phyloP scores from a whole-genome alignment of 2,329 filamentous ascomycete species.

The Chaetomiaceae sp. region DNA sequence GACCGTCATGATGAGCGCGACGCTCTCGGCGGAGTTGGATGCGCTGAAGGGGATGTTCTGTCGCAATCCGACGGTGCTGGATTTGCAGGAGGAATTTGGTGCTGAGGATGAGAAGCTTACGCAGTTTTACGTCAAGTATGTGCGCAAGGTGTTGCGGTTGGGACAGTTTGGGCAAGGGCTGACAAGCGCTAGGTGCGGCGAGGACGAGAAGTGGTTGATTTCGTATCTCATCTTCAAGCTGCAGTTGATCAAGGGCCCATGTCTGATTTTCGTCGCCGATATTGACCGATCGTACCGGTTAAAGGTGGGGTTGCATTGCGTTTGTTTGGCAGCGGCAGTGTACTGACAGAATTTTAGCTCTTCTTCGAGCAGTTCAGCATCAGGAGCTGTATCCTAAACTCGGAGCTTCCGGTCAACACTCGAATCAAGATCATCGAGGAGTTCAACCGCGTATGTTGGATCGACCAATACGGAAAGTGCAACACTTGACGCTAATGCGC shows the following conservation, averaged over 20 bases:
- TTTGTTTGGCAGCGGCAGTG: neutral
- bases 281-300: conserved; percentile 84
- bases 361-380: conserved; percentile 97
- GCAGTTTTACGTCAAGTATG: conserved; percentile 78
- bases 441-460: conserved; percentile 70
- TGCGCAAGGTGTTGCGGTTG: conserved; percentile 1
- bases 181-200: conserved; percentile 57
- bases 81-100: conserved; percentile 71
- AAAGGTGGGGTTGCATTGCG: conserved; percentile 43
- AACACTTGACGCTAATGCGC: neutral
- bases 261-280: conserved; percentile 66
- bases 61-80: conserved; percentile 68
- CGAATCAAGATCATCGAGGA: conserved; percentile 92
- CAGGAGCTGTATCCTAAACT: conserved; percentile 87
- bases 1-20: conserved; percentile 90
- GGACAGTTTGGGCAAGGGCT: conserved; percentile 12
- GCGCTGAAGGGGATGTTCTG: conserved; percentile 81
- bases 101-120: conserved; percentile 69
- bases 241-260: conserved; percentile 88
- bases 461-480: neutral
- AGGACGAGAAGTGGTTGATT: conserved; percentile 94
- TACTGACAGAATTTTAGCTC: conserved; percentile 36
- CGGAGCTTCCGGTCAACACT: conserved; percentile 87
- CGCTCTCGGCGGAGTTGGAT: conserved; percentile 80
- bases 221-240: conserved; percentile 94